A percentile compares a stretch with the other conserved stretches of the same genome.
These are phyloP conservation scores for Elaeis oleifera DNA, from an alignment of 202 grass and related monocot genomes.

Conservation along the genomic window DNA sequence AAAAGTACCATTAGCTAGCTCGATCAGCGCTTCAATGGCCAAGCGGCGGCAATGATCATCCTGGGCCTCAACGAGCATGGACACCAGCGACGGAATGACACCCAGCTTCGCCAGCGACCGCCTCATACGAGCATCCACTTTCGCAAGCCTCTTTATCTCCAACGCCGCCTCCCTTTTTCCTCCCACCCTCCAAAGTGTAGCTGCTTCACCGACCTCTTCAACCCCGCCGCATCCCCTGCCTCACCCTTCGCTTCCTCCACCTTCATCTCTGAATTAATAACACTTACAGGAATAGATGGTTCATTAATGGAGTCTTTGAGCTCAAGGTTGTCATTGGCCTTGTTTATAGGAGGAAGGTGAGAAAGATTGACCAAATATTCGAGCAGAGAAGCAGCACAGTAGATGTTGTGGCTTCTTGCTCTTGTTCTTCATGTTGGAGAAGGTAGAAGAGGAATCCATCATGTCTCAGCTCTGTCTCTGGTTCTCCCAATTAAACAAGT, in stretches of 20 bases:
- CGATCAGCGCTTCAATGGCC: constrained; percentile 47
- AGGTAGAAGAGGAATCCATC: constrained; percentile 1
- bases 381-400: background rate
- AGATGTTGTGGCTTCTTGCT: constrained; percentile 2
- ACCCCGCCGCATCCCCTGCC: background rate
- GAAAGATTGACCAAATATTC: background rate
- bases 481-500: background rate
- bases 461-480: constrained; percentile 5
- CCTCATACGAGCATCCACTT: constrained; percentile 35
- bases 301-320: background rate
- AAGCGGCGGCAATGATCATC: constrained; percentile 11
- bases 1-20: constrained; percentile 62
- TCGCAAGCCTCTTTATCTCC: constrained; percentile 49
- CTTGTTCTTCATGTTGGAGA: constrained; percentile 1
- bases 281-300: too few species aligned
- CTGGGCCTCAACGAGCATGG: constrained; percentile 35
- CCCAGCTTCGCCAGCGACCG: constrained; percentile 59
- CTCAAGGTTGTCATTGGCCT: background rate
- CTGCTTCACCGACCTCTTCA: constrained; percentile 40
- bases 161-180: constrained; percentile 42
- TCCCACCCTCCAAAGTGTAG: constrained; percentile 49
- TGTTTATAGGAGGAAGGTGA: background rate
- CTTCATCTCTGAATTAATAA: background rate
- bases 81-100: constrained; percentile 47
- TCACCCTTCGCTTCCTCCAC: background rate